Evolutionary conservation across 345 rosid species (phyloP), one percentile per base, ranked within the genome.

Genomic region (Kandelia obovata): DNA sequence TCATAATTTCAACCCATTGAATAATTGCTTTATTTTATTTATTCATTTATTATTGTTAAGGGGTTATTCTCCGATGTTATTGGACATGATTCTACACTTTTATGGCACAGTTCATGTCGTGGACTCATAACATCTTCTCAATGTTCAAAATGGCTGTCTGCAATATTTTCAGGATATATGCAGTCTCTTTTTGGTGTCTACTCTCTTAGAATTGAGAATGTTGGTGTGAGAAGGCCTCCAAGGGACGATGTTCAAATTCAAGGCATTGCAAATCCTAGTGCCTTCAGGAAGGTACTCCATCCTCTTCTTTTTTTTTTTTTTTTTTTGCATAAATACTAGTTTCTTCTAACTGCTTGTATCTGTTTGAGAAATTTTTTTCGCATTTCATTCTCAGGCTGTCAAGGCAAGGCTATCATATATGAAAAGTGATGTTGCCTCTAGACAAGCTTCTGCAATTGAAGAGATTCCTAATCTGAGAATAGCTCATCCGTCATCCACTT

Each of bases 151-250:
- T 34, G 47, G 26, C 66, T 67, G 28, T 76, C 26, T 1, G 46
- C 59, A 15, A 64, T 71, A 56, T 60, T 47, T 26, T 70, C 75
- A 88, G 94, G 91, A 64, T 88, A 82, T 77, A 67, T 88, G 88
- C 91, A 88, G 79, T 86, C 94, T 61, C 70, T 78, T 61, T 88
- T 86, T 76, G 93, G 93, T 77, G 84, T 88, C 11, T 84, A 79
- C 81, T 88, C 90, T 47, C 73, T 88, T 56, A 82, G 93, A 72
- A 86, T 88, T 69, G 93, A 88, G 83, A 86, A 86, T 71, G 72
- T 73, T 43, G 91, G 94, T 60, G 84, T 86, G 6, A 84, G 89
- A 71, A 82, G 88, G 78, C 88, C 89, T 21, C 81, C 90, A 0
- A 83, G 88, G 67, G 94, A 88, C 70, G 91, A 83, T 71, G 87